Percentiles rank a stretch among this genome's conserved stretches.
Conservation (phyloP, 768 basidiomycete species). For the Cyclocybe cylindracea region DNA sequence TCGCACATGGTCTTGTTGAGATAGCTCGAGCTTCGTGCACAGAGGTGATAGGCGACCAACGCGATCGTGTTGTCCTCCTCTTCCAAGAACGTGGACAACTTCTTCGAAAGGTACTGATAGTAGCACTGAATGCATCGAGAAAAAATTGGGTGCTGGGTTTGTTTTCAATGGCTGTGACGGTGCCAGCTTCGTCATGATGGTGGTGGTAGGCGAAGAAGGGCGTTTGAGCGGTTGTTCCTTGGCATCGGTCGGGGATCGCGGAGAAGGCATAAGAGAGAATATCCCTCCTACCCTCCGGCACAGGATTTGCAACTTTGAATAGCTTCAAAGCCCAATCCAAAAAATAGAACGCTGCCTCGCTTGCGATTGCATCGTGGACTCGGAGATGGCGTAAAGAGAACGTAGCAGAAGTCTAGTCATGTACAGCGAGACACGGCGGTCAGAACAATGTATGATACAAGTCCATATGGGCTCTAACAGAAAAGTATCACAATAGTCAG, state of each 20-base stretch:
- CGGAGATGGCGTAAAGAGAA: too few relatives aligned
- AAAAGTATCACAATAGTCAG: neutral
- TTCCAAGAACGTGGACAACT: constrained; percentile 29
- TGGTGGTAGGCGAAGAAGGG: too few relatives aligned
- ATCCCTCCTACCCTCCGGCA: too few relatives aligned
- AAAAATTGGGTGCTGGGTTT: constrained; percentile 30
- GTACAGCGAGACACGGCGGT: neutral
- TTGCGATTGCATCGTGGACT: too few relatives aligned
- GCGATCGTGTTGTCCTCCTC: constrained; percentile 30
- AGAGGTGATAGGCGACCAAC: constrained; percentile 29
- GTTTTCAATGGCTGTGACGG: constrained; percentile 7
- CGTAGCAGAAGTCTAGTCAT: too few relatives aligned
- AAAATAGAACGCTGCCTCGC: too few relatives aligned
- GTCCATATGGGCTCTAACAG: constrained; percentile 29
- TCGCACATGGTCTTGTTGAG: constrained; percentile 22
- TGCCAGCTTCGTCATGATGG: neutral
- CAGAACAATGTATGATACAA: constrained; percentile 27
- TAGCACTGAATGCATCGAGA: constrained; percentile 24
- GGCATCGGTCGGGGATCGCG: too few relatives aligned
- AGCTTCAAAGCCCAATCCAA: too few relatives aligned
- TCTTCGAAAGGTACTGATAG: constrained; percentile 26
- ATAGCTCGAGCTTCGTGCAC: constrained; percentile 28
- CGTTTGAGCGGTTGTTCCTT: too few relatives aligned
- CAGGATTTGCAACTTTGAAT: too few relatives aligned
- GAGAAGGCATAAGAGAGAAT: too few relatives aligned